These are phyloP conservation scores for Metroxylon sagu DNA, from an alignment of 176 grass and related monocot genomes.

Conservation along the genomic window DNA sequence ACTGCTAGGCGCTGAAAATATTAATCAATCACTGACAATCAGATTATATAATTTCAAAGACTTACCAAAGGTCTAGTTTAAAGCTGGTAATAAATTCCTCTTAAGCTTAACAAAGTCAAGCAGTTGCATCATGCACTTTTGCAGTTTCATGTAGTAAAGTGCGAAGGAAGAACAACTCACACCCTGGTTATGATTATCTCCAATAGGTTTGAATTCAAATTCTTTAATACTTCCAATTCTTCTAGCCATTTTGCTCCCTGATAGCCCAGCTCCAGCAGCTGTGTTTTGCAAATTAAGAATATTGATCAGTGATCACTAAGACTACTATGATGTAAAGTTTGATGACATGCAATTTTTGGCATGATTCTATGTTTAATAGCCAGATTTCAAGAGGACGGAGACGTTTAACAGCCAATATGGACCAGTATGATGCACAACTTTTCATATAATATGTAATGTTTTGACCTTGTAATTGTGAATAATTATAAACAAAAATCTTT, in stretches of 20 bases:
- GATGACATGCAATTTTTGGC: too few relatives aligned
- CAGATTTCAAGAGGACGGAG: too few relatives aligned
- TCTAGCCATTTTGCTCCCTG: constrained; percentile 89
- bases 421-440: too few relatives aligned
- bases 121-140: constrained; percentile 16
- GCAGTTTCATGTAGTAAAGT: neutral
- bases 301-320: constrained; percentile 11
- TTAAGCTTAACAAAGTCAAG: neutral
- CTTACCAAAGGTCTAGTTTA: neutral
- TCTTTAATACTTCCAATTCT: constrained; percentile 76
- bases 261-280: constrained; percentile 98
- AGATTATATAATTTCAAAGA: too few relatives aligned
- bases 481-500: too few relatives aligned
- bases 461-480: too few relatives aligned
- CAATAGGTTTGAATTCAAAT: constrained; percentile 87
- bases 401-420: too few relatives aligned
- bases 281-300: constrained; percentile 24
- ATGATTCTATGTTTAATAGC: too few relatives aligned
- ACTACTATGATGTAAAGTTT: too few relatives aligned
- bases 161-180: constrained; percentile 47
- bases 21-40: too few relatives aligned
- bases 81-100: neutral
- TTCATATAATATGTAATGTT: too few relatives aligned
- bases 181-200: constrained; percentile 87
- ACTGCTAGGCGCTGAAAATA: constrained; percentile 68